Evolutionary conservation across 371 early-diverging fungal species (phyloP).

Genomic region (Nematocida sp.): DNA sequence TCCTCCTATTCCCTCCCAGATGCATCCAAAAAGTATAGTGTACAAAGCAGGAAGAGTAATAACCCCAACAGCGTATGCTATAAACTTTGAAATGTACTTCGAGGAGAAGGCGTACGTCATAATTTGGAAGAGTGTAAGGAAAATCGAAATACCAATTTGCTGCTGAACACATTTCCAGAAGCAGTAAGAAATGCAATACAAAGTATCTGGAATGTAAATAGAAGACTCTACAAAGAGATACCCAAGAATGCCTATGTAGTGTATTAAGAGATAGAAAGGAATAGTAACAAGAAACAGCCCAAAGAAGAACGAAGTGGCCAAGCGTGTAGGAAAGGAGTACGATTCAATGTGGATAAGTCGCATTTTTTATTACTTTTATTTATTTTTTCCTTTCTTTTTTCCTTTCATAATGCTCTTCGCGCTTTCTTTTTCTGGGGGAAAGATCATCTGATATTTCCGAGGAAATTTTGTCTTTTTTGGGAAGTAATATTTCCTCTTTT

Average conservation of each 20-base stretch:
- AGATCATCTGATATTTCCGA: neutral
- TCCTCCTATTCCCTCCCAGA: neutral
- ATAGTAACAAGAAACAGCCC: slow-evolving; percentile 9
- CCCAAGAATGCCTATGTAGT: slow-evolving; percentile 22
- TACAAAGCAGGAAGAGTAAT: slow-evolving; percentile 23
- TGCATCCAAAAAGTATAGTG: neutral
- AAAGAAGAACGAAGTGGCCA: slow-evolving; percentile 38
- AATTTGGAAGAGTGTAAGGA: neutral
- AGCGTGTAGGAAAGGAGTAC: slow-evolving; percentile 25
- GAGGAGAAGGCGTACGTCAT: slow-evolving; percentile 4
- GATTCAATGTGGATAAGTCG: slow-evolving; percentile 11
- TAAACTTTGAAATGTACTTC: slow-evolving; percentile 24
- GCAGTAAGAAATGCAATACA: slow-evolving; percentile 39
- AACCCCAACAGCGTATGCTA: slow-evolving; percentile 30
- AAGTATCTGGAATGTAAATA: slow-evolving; percentile 22
- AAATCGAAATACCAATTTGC: neutral
- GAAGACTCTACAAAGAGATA: slow-evolving; percentile 9
- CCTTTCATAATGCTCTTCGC: neutral
- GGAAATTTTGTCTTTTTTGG: too few species aligned
- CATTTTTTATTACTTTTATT: slow-evolving; percentile 39
- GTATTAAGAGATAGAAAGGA: slow-evolving; percentile 15
- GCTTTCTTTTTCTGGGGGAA: slow-evolving; percentile 10
- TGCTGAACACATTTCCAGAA: neutral
- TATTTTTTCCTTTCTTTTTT: slow-evolving; percentile 6
- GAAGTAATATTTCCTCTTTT: too few species aligned